These are phyloP conservation scores for Fraxinus xanthoxyloides DNA, from an alignment of 305 asterid genomes.

Conservation along the genomic window DNA sequence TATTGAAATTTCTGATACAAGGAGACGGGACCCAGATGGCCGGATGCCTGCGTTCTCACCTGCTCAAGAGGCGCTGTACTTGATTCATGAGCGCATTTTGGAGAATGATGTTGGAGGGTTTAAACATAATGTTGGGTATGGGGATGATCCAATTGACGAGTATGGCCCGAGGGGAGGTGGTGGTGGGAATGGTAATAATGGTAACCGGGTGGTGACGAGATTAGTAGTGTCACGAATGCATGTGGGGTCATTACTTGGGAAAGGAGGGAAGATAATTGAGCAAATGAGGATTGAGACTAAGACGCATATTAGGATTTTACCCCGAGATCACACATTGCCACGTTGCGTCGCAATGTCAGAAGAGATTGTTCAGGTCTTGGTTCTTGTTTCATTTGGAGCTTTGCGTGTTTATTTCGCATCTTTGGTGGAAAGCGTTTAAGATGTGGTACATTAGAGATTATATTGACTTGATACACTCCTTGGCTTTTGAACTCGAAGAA, in stretches of 20 bases:
- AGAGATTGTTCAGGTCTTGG: constrained; percentile 94
- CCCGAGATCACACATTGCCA: constrained; percentile 82
- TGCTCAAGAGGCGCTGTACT: constrained; percentile 85
- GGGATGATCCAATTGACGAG: constrained; percentile 50
- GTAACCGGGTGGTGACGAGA: constrained; percentile 66
- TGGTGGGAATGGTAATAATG: constrained; percentile 37
- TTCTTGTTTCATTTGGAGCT: constrained; percentile 36
- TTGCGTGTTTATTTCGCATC: not conserved
- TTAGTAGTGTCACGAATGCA: constrained; percentile 89
- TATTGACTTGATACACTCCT: not conserved
- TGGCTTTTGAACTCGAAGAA: not conserved
- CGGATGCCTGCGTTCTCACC: constrained; percentile 77
- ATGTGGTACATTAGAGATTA: not conserved
- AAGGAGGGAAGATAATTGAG: constrained; percentile 97
- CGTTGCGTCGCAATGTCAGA: constrained; percentile 85
- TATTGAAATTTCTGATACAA: constrained; percentile 84
- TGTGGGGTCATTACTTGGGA: constrained; percentile 88
- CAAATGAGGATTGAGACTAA: constrained; percentile 92
- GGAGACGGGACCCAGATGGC: constrained; percentile 87
- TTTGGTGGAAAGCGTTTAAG: not conserved
- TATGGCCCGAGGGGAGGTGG: constrained; percentile 50
- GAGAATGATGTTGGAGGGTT: constrained; percentile 53
- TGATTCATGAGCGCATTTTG: constrained; percentile 84
- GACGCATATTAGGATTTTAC: constrained; percentile 88
- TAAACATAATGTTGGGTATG: constrained; percentile 46